Base-by-base conservation (phyloP, 805 yeast genomes). In the Saccharomyces paradoxus region DNA sequence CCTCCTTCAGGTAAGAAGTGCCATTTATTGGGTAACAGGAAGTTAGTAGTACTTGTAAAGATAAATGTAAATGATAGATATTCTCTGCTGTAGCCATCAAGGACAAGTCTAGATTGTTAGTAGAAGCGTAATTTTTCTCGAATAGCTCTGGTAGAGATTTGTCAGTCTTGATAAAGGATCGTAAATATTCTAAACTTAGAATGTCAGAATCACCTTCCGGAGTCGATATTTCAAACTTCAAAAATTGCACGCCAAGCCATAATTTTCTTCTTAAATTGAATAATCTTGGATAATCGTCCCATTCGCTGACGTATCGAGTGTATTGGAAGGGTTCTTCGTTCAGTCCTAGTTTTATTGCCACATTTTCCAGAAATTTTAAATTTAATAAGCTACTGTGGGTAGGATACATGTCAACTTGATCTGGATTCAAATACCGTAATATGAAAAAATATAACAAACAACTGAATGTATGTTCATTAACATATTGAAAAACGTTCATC, bases 221-320 rank as follows among this genome's bases (percentile, higher is more conserved):
- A 7, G 50, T 37, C 14, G 44, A 48, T 13, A 53, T 47, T 47
- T 53, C 50, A 9, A 53, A 30, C n/a, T 31, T 49, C n/a, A 55
- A 27, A n/a, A 51, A 53, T 46, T 55, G 57, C 9, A 55, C 28
- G 10, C 57, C 57, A 13, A 55, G 37, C 57, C 57, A 55, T 37
- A 55, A 27, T 48, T 55, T 54, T 26, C 59, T 41, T 50, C 59
- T 50, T 44, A 51, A 50, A 30, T 29, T 48, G 26, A 48, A 49
- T 12, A 44, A 48, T 7, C 52, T 27, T 13, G 41, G 41, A 26
- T 17, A 21, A 22, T 53, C 41, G 17, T 17, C 32, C 32, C 28
- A 24, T 29, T 53, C 46, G 32, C 32, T n/a, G 2, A 24, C 14
- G 37, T 55, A 55, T 29, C 57, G 46, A n/a, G 54, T 13, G 41